Evolutionary conservation across 2,329 filamentous ascomycete species (phyloP).

Genomic region (Coniochaeta ligniaria): DNA sequence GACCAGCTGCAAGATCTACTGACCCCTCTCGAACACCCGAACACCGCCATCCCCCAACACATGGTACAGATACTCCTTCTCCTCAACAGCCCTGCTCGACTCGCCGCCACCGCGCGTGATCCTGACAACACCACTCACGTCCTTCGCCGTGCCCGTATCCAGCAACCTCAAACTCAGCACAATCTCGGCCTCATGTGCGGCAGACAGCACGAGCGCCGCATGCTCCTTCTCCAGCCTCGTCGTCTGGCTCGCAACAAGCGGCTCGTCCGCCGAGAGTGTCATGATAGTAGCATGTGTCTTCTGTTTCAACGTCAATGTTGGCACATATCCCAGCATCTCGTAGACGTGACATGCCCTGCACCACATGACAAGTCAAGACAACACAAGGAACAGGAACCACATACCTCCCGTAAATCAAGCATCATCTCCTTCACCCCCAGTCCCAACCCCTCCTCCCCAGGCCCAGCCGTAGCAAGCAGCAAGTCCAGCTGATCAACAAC

Average conservation of each 20-base stretch:
- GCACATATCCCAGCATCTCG: background rate
- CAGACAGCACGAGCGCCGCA: constrained; percentile 60
- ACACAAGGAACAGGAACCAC: constrained; percentile 15
- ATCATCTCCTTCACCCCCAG: constrained; percentile 45
- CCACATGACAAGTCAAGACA: background rate
- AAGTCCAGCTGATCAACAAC: constrained; percentile 61
- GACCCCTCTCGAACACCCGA: constrained; percentile 78
- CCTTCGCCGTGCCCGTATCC: constrained; percentile 81
- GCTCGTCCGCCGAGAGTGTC: constrained; percentile 64
- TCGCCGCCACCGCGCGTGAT: constrained; percentile 52
- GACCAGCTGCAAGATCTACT: constrained; percentile 26
- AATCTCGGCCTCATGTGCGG: constrained; percentile 68
- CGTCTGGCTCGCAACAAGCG: constrained; percentile 54
- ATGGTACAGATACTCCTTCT: constrained; percentile 75
- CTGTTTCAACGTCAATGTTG: constrained; percentile 25
- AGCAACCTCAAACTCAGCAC: constrained; percentile 67
- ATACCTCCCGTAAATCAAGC: constrained; percentile 55
- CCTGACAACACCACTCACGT: constrained; percentile 83
- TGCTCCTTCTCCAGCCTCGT: constrained; percentile 65
- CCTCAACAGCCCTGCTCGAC: constrained; percentile 28
- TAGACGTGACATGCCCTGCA: background rate
- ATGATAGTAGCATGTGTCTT: constrained; percentile 59
- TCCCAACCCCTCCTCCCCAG: constrained; percentile 26
- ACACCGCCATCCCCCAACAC: constrained; percentile 73
- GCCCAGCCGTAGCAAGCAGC: constrained; percentile 49